Evolutionary conservation across 306 rosid genomes (phyloP).

Genomic region (Rosa rugosa): DNA sequence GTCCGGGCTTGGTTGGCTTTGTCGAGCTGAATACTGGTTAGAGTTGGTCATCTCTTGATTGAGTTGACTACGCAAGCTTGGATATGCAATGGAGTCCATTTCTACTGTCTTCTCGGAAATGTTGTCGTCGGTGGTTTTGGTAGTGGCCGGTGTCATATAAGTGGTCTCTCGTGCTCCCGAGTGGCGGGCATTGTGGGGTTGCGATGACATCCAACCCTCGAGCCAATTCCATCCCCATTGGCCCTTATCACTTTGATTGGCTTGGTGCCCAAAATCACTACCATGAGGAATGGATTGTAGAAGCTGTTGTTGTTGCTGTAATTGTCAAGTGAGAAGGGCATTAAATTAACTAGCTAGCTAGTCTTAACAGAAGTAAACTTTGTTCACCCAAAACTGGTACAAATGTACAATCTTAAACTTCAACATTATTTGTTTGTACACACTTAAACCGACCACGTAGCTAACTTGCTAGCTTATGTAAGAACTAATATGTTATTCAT

Average conservation of each 20-base stretch:
- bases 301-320: slow-evolving; percentile 40
- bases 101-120: slow-evolving; percentile 80
- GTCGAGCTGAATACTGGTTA: slow-evolving; percentile 31
- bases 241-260: slow-evolving; percentile 40
- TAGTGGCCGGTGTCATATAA: slow-evolving; percentile 40
- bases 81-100: slow-evolving; percentile 50
- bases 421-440: too few species aligned
- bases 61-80: slow-evolving; percentile 26
- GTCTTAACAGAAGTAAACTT: background rate
- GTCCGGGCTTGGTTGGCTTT: slow-evolving; percentile 22
- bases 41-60: slow-evolving; percentile 32
- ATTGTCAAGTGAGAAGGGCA: slow-evolving; percentile 24
- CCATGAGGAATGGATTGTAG: slow-evolving; percentile 28
- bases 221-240: slow-evolving; percentile 89
- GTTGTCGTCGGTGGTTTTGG: slow-evolving; percentile 36
- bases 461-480: too few species aligned
- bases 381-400: background rate
- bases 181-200: slow-evolving; percentile 39
- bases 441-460: too few species aligned
- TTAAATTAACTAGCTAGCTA: background rate
- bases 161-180: slow-evolving; percentile 35
- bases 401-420: background rate
- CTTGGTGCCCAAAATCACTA: slow-evolving; percentile 34
- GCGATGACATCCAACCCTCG: slow-evolving; percentile 80
- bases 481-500: too few species aligned